Percentiles rank a stretch among this genome's conserved stretches.
Evolutionary conservation across 345 rosid species (phyloP).

Genomic region (Eucalyptus polyanthemos): DNA sequence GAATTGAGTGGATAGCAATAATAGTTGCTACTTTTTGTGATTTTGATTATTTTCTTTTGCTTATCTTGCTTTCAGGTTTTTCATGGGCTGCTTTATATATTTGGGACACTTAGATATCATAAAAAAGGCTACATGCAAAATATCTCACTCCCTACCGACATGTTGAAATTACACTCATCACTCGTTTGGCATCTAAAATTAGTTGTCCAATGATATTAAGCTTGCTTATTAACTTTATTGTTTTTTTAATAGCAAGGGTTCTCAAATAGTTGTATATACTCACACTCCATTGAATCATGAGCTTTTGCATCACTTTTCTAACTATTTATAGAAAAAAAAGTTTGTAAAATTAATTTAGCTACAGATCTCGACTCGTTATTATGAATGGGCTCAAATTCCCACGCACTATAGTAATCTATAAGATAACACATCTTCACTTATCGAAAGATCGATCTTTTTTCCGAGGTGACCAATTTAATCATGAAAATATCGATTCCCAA

Average conservation of each 20-base stretch:
- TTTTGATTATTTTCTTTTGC: neutral
- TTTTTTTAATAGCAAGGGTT: neutral
- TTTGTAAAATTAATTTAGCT: neutral
- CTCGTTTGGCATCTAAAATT: neutral
- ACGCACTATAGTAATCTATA: neutral
- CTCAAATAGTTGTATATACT: neutral
- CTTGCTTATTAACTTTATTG: neutral
- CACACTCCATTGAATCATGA: rapidly evolving
- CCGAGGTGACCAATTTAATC: rapidly evolving
- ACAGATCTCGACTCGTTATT: neutral
- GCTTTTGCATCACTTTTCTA: neutral
- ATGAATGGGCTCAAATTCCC: neutral
- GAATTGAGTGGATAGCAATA: neutral
- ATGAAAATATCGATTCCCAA: neutral
- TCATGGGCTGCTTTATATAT: neutral
- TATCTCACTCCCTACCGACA: neutral
- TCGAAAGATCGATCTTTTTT: neutral
- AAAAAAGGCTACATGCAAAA: neutral
- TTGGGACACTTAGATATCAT: neutral
- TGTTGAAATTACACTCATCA: neutral
- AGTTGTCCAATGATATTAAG: rapidly evolving
- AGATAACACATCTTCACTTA: neutral
- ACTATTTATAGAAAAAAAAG: neutral
- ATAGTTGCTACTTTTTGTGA: neutral
- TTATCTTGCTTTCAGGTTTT: neutral